Evolutionary conservation across 805 yeast genomes (phyloP).

Genomic region (Monosporozyma solicola): DNA sequence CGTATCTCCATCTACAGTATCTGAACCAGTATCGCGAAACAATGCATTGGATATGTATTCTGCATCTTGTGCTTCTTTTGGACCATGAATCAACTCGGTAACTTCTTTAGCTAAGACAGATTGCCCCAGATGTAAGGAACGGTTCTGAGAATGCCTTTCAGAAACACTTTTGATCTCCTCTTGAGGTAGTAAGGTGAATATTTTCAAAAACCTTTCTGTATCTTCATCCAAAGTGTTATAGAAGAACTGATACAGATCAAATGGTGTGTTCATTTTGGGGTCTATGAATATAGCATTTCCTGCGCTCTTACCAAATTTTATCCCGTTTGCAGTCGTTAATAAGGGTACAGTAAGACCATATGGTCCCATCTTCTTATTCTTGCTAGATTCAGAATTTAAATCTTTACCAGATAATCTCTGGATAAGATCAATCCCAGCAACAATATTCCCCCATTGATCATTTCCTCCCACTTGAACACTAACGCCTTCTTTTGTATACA

Average conservation of each 20-base stretch:
- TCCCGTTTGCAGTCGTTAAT: slow-evolving; percentile 80
- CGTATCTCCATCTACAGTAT: slow-evolving; percentile 7
- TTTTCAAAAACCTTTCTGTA: slow-evolving; percentile 56
- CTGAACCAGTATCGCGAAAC: slow-evolving; percentile 28
- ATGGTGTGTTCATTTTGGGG: slow-evolving; percentile 64
- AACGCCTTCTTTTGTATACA: slow-evolving; percentile 51
- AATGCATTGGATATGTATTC: slow-evolving; percentile 57
- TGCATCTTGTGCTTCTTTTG: slow-evolving; percentile 62
- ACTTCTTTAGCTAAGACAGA: slow-evolving; percentile 71
- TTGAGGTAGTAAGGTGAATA: slow-evolving; percentile 71
- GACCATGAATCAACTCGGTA: slow-evolving; percentile 81
- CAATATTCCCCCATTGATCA: slow-evolving; percentile 97
- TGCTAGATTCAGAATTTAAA: background rate
- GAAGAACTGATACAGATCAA: slow-evolving; percentile 77
- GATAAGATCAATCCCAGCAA: slow-evolving; percentile 89
- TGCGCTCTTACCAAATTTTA: slow-evolving; percentile 92
- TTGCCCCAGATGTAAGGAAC: slow-evolving; percentile 68
- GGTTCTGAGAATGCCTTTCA: slow-evolving; percentile 42
- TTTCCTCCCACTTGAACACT: slow-evolving; percentile 86
- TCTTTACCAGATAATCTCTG: slow-evolving; percentile 32
- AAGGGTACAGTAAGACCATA: slow-evolving; percentile 87
- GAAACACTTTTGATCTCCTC: slow-evolving; percentile 42
- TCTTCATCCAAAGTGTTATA: slow-evolving; percentile 72
- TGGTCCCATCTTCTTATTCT: slow-evolving; percentile 27
- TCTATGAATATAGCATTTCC: slow-evolving; percentile 93